Base-by-base conservation (phyloP, 2,329 filamentous ascomycete species). In the Penicillium sp. region DNA sequence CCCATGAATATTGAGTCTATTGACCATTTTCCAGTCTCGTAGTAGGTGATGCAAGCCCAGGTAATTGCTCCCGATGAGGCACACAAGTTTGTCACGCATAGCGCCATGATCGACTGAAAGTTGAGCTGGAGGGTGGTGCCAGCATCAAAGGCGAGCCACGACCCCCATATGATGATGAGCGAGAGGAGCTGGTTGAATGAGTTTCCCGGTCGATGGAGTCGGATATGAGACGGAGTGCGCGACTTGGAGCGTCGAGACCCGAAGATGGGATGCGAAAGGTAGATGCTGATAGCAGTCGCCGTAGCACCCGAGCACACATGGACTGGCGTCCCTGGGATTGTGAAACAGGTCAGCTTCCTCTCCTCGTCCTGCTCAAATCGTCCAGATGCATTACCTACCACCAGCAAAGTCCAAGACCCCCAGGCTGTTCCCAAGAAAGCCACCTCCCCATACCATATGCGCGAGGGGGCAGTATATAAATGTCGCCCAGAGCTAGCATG, bases 1-100 rank as follows among this genome's bases (percentile, higher is more conserved):
- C 74, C 74, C 65, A 76, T 72, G 54, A 76, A 76, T 4, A 67
- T 73, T 3, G 68, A 67, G 45, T 76, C 73, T 7, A 76, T 51
- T 13, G 71, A 74, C 70, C 72, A 76, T 43, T 56, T 60, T 11
- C 62, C 67, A 5, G 59, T 62, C 39, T 67, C 72, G 20, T 60
- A 56, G 43, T 68, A 75, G 2, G 70, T 72, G 27, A 74, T 66
- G 14, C 60, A 44, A 21, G 68, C 67, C 72, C 73, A 75, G 1
- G 72, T 74, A 27, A 74, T 41, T 0, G 70, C 68, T 2, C 71
- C 73, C 2, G 68, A 64, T 2, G 71, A 66, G 28, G 72, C 73
- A 43, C 71, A 75, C 4, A 75, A 56, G 44, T 74, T 75, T 4
- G 72, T 75, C 7, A 74, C 71, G 40, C 69, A 73, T 3, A 75